These are phyloP conservation scores for Colletotrichum simmondsii DNA, from an alignment of 2,329 filamentous ascomycete genomes.

Conservation along the genomic window DNA sequence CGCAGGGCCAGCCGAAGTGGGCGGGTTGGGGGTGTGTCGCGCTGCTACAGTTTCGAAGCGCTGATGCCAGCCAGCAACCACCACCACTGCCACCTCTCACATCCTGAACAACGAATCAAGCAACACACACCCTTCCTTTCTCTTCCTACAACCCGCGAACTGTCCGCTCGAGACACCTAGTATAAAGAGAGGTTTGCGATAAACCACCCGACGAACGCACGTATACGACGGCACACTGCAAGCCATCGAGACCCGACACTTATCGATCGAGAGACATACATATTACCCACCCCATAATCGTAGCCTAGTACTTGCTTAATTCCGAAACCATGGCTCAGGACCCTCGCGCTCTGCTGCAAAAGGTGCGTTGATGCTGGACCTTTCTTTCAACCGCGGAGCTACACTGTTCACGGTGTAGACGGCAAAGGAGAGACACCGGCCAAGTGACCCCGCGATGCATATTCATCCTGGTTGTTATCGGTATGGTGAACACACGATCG, in stretches of 20 bases:
- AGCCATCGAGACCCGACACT: background rate
- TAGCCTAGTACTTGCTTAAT: background rate
- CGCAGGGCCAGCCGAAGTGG: background rate
- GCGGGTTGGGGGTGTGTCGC: background rate
- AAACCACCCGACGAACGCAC: background rate
- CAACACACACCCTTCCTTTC: background rate
- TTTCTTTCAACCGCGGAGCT: background rate
- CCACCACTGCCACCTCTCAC: background rate
- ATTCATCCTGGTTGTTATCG: background rate
- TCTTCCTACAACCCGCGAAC: background rate
- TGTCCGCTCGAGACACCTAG: background rate
- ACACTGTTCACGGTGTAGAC: too few relatives aligned
- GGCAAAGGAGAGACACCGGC: too few relatives aligned
- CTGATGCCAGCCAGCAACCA: conserved; percentile 22
- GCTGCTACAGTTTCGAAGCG: conserved; percentile 17
- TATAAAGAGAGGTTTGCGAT: background rate
- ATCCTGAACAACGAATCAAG: background rate
- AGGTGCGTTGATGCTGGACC: conserved; percentile 60
- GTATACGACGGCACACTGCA: background rate
- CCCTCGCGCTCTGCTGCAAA: conserved; percentile 81
- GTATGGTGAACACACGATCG: background rate
- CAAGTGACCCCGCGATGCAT: background rate
- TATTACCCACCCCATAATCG: background rate
- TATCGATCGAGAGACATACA: background rate
- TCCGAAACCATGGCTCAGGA: conserved; percentile 74